phyloP scores from a whole-genome alignment of 768 basidiomycete species.

The Polyporus arcularius region DNA sequence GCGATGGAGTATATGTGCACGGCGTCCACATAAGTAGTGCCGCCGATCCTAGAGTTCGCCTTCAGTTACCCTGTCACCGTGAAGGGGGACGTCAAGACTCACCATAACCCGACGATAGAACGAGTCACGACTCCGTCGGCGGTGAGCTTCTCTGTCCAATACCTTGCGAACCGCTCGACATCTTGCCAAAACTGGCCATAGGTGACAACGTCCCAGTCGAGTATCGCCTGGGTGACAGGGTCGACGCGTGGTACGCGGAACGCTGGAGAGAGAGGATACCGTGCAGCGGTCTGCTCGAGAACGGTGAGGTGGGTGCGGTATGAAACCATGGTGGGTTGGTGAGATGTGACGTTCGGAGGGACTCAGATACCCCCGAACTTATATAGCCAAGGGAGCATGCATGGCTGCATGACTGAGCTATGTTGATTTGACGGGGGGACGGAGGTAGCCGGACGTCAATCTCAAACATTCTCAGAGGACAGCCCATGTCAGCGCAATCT shows the following conservation, averaged over 20 bases:
- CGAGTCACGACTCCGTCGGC: slow-evolving; percentile 47
- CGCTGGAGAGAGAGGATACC: slow-evolving; percentile 50
- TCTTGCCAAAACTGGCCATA: slow-evolving; percentile 65
- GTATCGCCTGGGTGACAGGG: slow-evolving; percentile 42
- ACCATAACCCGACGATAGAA: slow-evolving; percentile 78
- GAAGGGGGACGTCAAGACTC: slow-evolving; percentile 23
- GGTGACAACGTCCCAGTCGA: slow-evolving; percentile 61
- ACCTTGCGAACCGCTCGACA: slow-evolving; percentile 63
- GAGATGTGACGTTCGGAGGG: not conserved
- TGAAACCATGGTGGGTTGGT: slow-evolving; percentile 20
- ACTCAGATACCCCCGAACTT: not conserved
- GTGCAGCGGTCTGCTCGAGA: slow-evolving; percentile 56
- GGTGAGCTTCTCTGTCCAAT: slow-evolving; percentile 58
- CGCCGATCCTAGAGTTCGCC: slow-evolving; percentile 57
- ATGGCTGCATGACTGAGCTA: slow-evolving; percentile 14
- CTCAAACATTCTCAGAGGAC: slow-evolving; percentile 19
- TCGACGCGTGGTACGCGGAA: slow-evolving; percentile 61
- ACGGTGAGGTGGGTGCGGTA: slow-evolving; percentile 56
- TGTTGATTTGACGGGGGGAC: slow-evolving; percentile 13
- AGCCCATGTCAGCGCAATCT: slow-evolving; percentile 17
- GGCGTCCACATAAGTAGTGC: slow-evolving; percentile 70
- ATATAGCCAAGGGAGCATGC: slow-evolving; percentile 18
- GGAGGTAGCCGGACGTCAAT: slow-evolving; percentile 18
- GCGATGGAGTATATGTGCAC: slow-evolving; percentile 76
- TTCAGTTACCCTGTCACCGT: not conserved